These are phyloP conservation scores for Aspergillus floridensis DNA, from an alignment of 2,329 filamentous ascomycete species.

Conservation along the genomic window DNA sequence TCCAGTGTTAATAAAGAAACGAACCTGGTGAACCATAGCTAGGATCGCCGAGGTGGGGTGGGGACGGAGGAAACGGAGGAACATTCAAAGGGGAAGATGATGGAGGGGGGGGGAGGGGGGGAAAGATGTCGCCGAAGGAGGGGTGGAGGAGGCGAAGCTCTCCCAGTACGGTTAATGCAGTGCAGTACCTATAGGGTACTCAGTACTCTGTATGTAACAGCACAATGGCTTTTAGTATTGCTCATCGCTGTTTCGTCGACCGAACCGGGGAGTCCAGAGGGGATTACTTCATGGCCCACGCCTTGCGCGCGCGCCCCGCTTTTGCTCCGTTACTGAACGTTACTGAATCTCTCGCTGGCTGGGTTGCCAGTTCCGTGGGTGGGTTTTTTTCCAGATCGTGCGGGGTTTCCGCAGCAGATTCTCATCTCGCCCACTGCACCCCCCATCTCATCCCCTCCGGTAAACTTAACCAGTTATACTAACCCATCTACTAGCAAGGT, in stretches of 20 bases:
- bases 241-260: background rate
- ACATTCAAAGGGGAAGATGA: background rate
- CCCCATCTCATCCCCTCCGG: background rate
- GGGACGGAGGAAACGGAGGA: background rate
- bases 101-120: background rate
- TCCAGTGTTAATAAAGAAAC: background rate
- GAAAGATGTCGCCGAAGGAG: conserved; percentile 7
- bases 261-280: too few relatives aligned
- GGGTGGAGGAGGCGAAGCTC: background rate
- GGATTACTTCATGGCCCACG: too few relatives aligned
- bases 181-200: too few relatives aligned
- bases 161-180: too few relatives aligned
- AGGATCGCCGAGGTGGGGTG: background rate
- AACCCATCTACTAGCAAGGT: too few relatives aligned
- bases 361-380: background rate
- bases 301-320: too few relatives aligned
- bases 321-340: too few relatives aligned
- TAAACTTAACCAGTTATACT: too few relatives aligned
- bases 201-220: too few relatives aligned
- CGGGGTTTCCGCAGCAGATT: background rate
- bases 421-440: background rate
- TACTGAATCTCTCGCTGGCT: background rate
- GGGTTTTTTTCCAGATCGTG: background rate
- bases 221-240: too few relatives aligned
- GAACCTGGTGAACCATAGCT: background rate